Evolutionary conservation across 768 basidiomycete genomes (phyloP).

Genomic region (Russula brevipes): DNA sequence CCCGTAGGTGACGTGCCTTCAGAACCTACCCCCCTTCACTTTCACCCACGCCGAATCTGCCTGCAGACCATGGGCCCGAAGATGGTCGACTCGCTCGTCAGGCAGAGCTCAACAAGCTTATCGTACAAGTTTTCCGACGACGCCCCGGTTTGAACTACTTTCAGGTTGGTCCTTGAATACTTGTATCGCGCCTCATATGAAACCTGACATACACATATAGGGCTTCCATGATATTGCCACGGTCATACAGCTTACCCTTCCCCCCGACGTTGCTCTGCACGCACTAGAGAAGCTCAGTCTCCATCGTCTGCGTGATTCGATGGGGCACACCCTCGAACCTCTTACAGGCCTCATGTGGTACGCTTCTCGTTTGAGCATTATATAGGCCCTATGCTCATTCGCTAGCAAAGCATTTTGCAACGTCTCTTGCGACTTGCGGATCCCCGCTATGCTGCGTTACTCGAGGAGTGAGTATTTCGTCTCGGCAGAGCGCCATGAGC

Average conservation of each 20-base stretch:
- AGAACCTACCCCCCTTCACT: slow-evolving; percentile 6
- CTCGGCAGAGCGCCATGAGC: not conserved
- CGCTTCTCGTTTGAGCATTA: slow-evolving; percentile 42
- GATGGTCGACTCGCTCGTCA: slow-evolving; percentile 53
- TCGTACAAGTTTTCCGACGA: slow-evolving; percentile 70
- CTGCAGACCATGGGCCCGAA: slow-evolving; percentile 24
- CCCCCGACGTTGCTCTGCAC: slow-evolving; percentile 48
- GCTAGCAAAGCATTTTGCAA: slow-evolving; percentile 55
- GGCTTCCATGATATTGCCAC: slow-evolving; percentile 93
- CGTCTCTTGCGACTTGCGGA: slow-evolving; percentile 70
- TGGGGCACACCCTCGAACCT: slow-evolving; percentile 81
- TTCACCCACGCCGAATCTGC: not conserved
- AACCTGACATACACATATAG: slow-evolving; percentile 35
- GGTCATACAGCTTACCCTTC: slow-evolving; percentile 73
- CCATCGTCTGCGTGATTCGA: slow-evolving; percentile 78
- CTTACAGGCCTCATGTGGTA: slow-evolving; percentile 76
- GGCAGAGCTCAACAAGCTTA: slow-evolving; percentile 59
- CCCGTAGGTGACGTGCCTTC: slow-evolving; percentile 53
- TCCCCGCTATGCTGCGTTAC: slow-evolving; percentile 57
- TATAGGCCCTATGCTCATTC: slow-evolving; percentile 43
- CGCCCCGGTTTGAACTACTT: slow-evolving; percentile 77
- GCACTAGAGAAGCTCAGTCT: slow-evolving; percentile 71
- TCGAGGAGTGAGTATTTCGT: slow-evolving; percentile 51
- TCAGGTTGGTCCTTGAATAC: slow-evolving; percentile 44
- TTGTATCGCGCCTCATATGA: not conserved